These are phyloP conservation scores for Tuber umbilicatum DNA, from an alignment of 495 filamentous ascomycete species.

Conservation along the genomic window DNA sequence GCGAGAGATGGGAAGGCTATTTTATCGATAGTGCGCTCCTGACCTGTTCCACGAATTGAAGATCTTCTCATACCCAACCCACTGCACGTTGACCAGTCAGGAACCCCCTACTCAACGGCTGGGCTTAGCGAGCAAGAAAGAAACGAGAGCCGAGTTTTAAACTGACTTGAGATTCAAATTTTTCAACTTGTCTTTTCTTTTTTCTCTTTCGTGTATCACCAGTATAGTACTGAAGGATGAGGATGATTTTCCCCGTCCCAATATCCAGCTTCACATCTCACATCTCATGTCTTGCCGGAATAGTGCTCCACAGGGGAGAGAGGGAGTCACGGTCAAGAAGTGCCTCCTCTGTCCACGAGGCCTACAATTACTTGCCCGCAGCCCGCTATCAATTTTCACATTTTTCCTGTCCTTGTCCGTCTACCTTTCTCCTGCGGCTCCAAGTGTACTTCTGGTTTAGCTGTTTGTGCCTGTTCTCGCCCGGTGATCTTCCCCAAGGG, in stretches of 20 bases:
- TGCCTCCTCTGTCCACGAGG: slow-evolving; percentile 22
- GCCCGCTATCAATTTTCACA: slow-evolving; percentile 15
- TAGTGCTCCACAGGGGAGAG: background rate
- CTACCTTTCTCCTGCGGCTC: slow-evolving; percentile 17
- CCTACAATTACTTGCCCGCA: slow-evolving; percentile 16
- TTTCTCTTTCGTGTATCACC: slow-evolving; percentile 14
- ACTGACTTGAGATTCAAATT: slow-evolving; percentile 14
- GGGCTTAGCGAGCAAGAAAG: slow-evolving; percentile 24
- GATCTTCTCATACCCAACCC: slow-evolving; percentile 13
- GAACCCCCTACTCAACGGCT: slow-evolving; percentile 22
- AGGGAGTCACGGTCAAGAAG: slow-evolving; percentile 11
- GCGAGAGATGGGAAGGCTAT: slow-evolving; percentile 20
- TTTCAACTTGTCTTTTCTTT: slow-evolving; percentile 19
- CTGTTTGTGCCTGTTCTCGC: slow-evolving; percentile 32
- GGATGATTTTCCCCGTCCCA: background rate
- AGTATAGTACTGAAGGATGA: background rate
- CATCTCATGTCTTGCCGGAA: background rate
- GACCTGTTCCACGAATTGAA: slow-evolving; percentile 32
- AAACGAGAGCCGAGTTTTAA: slow-evolving; percentile 24
- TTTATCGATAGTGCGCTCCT: slow-evolving; percentile 28
- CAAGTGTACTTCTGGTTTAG: slow-evolving; percentile 26
- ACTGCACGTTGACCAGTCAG: slow-evolving; percentile 23
- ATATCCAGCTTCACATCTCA: background rate
- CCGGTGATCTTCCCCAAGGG: slow-evolving; percentile 24
- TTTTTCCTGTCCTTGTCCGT: slow-evolving; percentile 30